Evolutionary conservation across 805 yeast species (phyloP).

Genomic region (Saccharomycopsis sp.): DNA sequence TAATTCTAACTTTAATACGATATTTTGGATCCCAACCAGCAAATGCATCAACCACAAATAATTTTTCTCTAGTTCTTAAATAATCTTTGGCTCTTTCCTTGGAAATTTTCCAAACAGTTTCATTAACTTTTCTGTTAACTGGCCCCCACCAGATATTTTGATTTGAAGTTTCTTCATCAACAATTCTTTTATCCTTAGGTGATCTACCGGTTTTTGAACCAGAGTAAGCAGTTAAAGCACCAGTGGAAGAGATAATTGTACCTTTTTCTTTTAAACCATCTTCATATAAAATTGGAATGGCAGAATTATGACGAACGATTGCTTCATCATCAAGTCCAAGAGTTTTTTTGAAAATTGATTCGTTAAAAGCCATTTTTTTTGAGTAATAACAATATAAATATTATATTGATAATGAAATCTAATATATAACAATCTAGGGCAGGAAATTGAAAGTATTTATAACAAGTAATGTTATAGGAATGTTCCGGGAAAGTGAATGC

Average conservation of each 20-base stretch:
- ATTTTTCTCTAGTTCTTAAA: slow-evolving; percentile 88
- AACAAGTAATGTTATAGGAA: no score
- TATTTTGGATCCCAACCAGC: slow-evolving; percentile 99
- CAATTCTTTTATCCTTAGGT: slow-evolving; percentile 96
- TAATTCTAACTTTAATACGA: slow-evolving; percentile 90
- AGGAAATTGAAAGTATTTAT: no score
- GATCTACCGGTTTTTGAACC: slow-evolving; percentile 97
- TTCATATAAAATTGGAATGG: slow-evolving; percentile 87
- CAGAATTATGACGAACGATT: slow-evolving; percentile 77
- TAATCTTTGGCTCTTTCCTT: slow-evolving; percentile 96
- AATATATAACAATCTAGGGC: no score
- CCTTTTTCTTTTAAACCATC: slow-evolving; percentile 87
- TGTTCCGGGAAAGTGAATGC: no score
- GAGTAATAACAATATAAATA: no score
- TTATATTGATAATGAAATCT: no score
- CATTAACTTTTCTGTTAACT: slow-evolving; percentile 89
- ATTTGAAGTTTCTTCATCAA: slow-evolving; percentile 80
- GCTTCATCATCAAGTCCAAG: slow-evolving; percentile 51
- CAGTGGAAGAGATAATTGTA: slow-evolving; percentile 84
- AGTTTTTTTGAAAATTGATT: slow-evolving; percentile 24
- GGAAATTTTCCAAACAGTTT: slow-evolving; percentile 89
- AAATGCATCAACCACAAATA: slow-evolving; percentile 90
- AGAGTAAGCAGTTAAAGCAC: slow-evolving; percentile 92
- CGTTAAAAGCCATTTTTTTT: slow-evolving; percentile 19
- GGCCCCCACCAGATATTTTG: slow-evolving; percentile 99